A percentile compares a stretch with the other conserved stretches of the same genome.
Evolutionary conservation across 345 rosid genomes (phyloP).

Genomic region (Eucalyptus sp.): DNA sequence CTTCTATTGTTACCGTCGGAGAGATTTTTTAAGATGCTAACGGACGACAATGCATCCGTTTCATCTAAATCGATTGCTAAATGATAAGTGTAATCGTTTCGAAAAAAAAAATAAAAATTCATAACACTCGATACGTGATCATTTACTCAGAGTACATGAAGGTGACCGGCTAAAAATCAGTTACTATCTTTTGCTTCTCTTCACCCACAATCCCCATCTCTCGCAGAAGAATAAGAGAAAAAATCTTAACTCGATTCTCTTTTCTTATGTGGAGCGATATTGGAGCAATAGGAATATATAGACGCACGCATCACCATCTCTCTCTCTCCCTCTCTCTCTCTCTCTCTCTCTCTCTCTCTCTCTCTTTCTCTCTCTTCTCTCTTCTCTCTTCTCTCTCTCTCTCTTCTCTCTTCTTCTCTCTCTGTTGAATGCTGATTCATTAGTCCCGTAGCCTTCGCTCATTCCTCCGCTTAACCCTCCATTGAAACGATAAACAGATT

Average conservation of each 20-base stretch:
- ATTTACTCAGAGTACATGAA: neutral
- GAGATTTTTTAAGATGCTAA: neutral
- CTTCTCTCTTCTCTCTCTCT: neutral
- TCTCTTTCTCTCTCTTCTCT: neutral
- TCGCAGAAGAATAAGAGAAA: accelerated
- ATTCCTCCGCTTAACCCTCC: slow-evolving; percentile 34
- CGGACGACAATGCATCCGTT: accelerated
- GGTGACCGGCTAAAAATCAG: neutral
- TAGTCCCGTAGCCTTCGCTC: slow-evolving; percentile 33
- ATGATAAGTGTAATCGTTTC: neutral
- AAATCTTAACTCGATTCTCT: neutral
- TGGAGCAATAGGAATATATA: slow-evolving; percentile 24
- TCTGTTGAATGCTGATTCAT: slow-evolving; percentile 25
- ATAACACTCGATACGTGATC: neutral
- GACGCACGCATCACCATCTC: slow-evolving; percentile 23
- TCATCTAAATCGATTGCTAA: neutral
- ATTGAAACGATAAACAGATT: neutral
- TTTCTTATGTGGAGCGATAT: neutral
- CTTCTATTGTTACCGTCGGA: neutral
- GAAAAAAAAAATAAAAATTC: neutral
- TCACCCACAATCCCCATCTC: neutral
- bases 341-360: neutral
- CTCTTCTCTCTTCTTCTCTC: slow-evolving; percentile 3
- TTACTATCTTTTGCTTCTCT: neutral
- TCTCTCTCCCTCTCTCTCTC: neutral